Base-by-base conservation (phyloP, 1,284 basidiomycete species). In the Malassezia slooffiae region DNA sequence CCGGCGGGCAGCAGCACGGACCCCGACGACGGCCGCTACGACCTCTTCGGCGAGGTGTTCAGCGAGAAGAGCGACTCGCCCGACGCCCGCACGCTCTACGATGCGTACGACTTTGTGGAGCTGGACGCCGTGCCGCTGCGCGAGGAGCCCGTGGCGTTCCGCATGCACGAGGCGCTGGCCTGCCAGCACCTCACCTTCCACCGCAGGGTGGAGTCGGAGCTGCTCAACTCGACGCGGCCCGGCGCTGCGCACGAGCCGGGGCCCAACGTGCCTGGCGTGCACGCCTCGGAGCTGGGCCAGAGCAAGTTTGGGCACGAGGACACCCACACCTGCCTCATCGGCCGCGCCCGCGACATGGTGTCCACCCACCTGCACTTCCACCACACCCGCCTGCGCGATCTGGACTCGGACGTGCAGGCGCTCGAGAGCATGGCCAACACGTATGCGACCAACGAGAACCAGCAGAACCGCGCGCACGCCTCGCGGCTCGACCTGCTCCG, bases 231-330 rank as follows among this genome's bases (percentile, higher is more conserved):
- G 21, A 19, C 21, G 31, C 7, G 26, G 1, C 4, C 16, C 37
- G 37, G 26, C 37, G 17, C 15, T 17, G 8, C 20, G 11, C 24
- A 5, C 6, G 35, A 10, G 5, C 10, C 5, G 10, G 33, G 5
- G 10, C 26, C 20, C 10, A 10, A 6, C 22, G 27, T 27, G 33
- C 17, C 19, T n/a, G n/a, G 26, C 16, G 7, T 21, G 13, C 19
- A 36, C 20, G 7, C 41, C 4, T n/a, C 32, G 24, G 47, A 48
- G 23, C 36, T 57, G 3, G 60, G 63, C 31, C 53, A 42, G 21
- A 75, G 73, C 41, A 93, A 91, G 70, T 97, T 97, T 64, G 90
- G 90, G 0, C 74, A 79, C 38, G 90, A 97, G 69, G 72, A 79
- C 45, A 82, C 84, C 1, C 91, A 97, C 67, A 76, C 77, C 4